These are phyloP conservation scores for Silene noctiflora DNA, from an alignment of 179 eudicot genomes.

Conservation along the genomic window DNA sequence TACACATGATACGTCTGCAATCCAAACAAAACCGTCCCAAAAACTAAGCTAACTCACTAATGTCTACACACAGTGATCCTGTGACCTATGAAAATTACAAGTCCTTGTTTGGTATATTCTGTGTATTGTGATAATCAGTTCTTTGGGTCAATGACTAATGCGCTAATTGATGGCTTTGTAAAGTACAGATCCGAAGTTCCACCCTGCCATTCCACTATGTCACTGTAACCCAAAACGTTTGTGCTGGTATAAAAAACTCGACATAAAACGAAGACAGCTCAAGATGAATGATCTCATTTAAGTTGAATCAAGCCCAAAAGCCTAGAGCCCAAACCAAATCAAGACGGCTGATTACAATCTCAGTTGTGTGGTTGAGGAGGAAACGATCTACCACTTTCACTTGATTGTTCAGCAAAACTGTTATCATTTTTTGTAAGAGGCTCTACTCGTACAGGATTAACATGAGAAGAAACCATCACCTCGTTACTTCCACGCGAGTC, in stretches of 20 bases:
- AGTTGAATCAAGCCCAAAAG: background rate
- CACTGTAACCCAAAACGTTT: background rate
- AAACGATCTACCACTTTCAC: constrained; percentile 17
- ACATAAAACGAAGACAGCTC: too few relatives aligned
- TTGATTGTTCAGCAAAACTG: constrained; percentile 17
- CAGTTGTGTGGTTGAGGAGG: constrained; percentile 6
- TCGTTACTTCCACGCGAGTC: constrained; percentile 30
- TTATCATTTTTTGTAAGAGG: constrained; percentile 11
- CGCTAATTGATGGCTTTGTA: background rate
- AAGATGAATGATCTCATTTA: background rate
- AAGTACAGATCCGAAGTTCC: background rate
- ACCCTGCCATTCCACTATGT: background rate
- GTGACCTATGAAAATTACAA: constrained; percentile 16
- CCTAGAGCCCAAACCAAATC: background rate
- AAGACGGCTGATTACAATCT: background rate
- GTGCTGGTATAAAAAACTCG: too few relatives aligned
- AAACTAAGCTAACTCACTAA: background rate
- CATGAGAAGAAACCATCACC: constrained; percentile 33
- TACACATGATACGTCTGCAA: background rate
- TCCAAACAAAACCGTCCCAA: background rate
- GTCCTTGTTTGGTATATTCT: constrained; percentile 6
- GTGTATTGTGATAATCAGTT: background rate
- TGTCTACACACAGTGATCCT: background rate
- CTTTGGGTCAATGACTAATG: background rate
- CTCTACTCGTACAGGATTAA: constrained; percentile 13